phyloP scores from a whole-genome alignment of 2,329 filamentous ascomycete species.

The Colletotrichum horii region DNA sequence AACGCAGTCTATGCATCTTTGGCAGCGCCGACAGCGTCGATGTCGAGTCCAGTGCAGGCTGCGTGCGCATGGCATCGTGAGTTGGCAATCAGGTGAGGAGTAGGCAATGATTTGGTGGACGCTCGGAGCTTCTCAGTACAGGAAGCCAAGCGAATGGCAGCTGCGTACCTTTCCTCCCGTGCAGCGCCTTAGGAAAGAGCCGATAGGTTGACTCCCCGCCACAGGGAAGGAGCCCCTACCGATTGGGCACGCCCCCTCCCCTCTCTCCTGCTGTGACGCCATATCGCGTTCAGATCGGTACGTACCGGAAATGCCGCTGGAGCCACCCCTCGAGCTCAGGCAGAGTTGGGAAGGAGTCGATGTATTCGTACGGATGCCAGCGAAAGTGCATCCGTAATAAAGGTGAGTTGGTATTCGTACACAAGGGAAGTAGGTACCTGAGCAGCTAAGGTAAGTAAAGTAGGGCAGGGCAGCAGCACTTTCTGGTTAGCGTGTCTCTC shows the following conservation, averaged over 20 bases:
- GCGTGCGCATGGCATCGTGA: background rate
- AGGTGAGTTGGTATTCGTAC: background rate
- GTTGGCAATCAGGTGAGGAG: background rate
- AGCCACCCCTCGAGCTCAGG: background rate
- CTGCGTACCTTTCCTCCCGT: background rate
- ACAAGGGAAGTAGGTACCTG: background rate
- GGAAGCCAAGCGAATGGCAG: background rate
- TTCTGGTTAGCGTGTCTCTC: constrained; percentile 7
- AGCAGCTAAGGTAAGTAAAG: background rate
- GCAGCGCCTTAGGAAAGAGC: background rate
- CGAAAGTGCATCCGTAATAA: background rate
- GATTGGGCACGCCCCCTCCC: background rate
- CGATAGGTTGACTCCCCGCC: background rate
- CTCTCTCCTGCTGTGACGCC: constrained; percentile 4
- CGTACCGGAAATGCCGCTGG: background rate
- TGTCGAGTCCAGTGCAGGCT: background rate
- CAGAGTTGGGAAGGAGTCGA: background rate
- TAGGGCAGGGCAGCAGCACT: background rate
- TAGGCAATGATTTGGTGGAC: background rate
- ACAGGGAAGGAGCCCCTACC: background rate
- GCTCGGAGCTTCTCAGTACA: background rate
- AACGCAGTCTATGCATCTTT: background rate
- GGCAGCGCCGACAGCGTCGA: background rate
- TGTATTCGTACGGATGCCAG: background rate
- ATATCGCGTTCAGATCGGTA: constrained; percentile 8